phyloP scores from a whole-genome alignment of 192 early-diverging fungal species.

The Entomortierella beljakovae region DNA sequence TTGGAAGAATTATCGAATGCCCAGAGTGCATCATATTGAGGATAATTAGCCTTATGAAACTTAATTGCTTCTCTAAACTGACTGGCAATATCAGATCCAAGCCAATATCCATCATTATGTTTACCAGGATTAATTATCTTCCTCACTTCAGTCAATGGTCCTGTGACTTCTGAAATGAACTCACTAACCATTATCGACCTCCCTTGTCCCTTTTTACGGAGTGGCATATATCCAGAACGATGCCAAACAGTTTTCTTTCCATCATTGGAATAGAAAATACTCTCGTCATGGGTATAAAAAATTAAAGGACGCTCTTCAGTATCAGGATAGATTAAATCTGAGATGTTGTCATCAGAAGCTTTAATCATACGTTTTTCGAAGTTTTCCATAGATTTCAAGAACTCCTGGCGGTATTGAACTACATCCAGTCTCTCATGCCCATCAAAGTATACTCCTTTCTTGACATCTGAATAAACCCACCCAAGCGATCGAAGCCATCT shows the following conservation, averaged over 20 bases:
- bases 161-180: slow-evolving; percentile 16
- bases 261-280: slow-evolving; percentile 25
- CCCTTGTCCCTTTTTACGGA: slow-evolving; percentile 22
- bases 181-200: slow-evolving; percentile 19
- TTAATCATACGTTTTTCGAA: slow-evolving; percentile 20
- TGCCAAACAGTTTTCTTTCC: slow-evolving; percentile 7
- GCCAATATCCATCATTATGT: slow-evolving; percentile 32
- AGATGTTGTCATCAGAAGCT: slow-evolving; percentile 2
- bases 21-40: slow-evolving; percentile 15
- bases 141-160: not conserved
- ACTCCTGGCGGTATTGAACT: slow-evolving; percentile 20
- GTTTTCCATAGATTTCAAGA: slow-evolving; percentile 1
- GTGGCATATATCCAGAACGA: not conserved
- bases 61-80: slow-evolving; percentile 30
- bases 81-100: slow-evolving; percentile 4
- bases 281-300: slow-evolving; percentile 32
- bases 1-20: slow-evolving; percentile 34
- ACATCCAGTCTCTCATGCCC: slow-evolving; percentile 37
- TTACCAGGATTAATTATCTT: slow-evolving; percentile 14
- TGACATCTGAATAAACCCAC: slow-evolving; percentile 9
- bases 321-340: not conserved
- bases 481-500: not conserved
- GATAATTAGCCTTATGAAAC: slow-evolving; percentile 12
- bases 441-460: slow-evolving; percentile 19
- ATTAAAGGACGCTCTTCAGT: not conserved